phyloP scores from a whole-genome alignment of 208 protist genomes.

The Leishmania aethiopica region DNA sequence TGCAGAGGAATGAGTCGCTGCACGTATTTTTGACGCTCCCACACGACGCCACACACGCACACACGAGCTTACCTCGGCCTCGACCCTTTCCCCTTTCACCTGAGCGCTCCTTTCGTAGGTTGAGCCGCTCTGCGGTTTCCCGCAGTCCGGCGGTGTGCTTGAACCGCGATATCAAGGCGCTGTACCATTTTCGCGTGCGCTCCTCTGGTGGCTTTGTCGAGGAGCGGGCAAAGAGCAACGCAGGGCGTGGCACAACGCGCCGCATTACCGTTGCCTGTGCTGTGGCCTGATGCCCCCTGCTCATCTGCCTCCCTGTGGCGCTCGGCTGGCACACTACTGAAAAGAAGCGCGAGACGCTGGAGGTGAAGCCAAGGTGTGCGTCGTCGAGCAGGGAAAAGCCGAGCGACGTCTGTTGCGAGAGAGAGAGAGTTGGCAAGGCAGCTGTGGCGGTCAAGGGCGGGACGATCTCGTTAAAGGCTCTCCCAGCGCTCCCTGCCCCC shows the following conservation, averaged over 20 bases:
- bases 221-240: not conserved
- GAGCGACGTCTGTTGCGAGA: not conserved
- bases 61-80: not conserved
- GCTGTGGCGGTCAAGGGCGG: not conserved
- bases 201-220: not conserved
- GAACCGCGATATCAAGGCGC: not conserved
- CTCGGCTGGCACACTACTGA: not conserved
- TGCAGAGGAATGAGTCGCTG: not conserved
- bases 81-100: not conserved
- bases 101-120: not conserved
- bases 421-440: not conserved
- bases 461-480: not conserved
- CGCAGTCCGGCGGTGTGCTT: not conserved
- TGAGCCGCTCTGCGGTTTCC: not conserved
- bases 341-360: not conserved
- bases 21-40: not conserved
- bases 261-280: not conserved
- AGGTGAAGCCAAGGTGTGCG: not conserved
- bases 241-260: not conserved
- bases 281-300: not conserved
- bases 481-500: not conserved
- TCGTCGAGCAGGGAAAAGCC: not conserved
- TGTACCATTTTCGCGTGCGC: not conserved
- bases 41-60: not conserved
- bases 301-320: not conserved